A percentile compares a stretch with the other conserved stretches of the same genome.
These are phyloP conservation scores for Boeremia exigua DNA, from an alignment of 2,329 filamentous ascomycete species.

Conservation along the genomic window DNA sequence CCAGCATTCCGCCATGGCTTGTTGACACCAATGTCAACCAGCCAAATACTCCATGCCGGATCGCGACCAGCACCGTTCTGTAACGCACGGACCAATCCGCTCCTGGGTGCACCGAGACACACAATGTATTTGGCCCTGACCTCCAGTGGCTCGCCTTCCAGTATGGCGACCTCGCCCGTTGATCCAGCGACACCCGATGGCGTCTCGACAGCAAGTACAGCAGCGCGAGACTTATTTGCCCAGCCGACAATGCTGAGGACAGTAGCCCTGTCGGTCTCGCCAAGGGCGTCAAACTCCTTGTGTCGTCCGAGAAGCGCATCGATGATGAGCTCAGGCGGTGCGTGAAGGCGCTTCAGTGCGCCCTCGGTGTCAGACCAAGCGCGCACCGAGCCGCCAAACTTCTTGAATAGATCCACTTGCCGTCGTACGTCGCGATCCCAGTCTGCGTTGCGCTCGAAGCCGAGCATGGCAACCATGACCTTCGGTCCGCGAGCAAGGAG, in stretches of 20 bases:
- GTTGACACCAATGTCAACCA: constrained; percentile 87
- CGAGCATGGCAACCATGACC: constrained; percentile 82
- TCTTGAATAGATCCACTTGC: constrained; percentile 83
- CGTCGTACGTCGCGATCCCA: constrained; percentile 79
- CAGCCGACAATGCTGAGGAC: constrained; percentile 92
- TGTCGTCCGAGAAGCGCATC: constrained; percentile 89
- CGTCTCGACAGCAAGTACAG: constrained; percentile 85
- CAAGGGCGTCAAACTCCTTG: constrained; percentile 85
- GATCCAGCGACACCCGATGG: constrained; percentile 87
- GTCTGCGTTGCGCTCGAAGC: constrained; percentile 81
- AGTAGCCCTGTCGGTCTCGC: constrained; percentile 79
- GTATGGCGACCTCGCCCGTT: constrained; percentile 62
- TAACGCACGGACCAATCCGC: constrained; percentile 80
- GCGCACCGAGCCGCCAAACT: constrained; percentile 77
- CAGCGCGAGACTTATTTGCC: constrained; percentile 86
- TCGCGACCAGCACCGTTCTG: constrained; percentile 61
- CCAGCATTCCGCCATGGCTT: constrained; percentile 86
- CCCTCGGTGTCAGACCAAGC: constrained; percentile 65
- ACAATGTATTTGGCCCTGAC: constrained; percentile 84
- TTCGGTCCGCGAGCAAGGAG: constrained; percentile 82
- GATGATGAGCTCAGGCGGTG: constrained; percentile 79
- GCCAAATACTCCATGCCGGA: constrained; percentile 75
- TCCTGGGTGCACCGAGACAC: constrained; percentile 84
- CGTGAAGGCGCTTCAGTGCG: constrained; percentile 61
- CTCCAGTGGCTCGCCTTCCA: constrained; percentile 79